Percentiles rank a stretch among this genome's conserved stretches.
These are phyloP conservation scores for Lagenidium giganteum DNA, from an alignment of 352 stramenopile genomes.

Conservation along the genomic window DNA sequence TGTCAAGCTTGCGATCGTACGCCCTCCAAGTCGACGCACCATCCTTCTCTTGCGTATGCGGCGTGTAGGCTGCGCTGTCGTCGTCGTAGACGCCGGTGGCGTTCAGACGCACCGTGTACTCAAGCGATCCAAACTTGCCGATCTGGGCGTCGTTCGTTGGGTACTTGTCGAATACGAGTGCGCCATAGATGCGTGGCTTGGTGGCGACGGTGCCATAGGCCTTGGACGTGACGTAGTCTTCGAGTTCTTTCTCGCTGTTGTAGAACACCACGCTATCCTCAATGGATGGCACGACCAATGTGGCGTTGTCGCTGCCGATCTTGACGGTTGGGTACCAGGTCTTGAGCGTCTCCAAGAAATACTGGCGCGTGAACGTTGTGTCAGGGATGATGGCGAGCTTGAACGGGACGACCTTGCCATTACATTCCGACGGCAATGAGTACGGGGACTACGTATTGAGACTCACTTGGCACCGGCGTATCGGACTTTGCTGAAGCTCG, in stretches of 20 bases:
- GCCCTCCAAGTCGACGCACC: constrained; percentile 14
- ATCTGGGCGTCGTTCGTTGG: constrained; percentile 14
- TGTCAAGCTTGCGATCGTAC: constrained; percentile 20
- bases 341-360: constrained; percentile 40
- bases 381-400: constrained; percentile 54
- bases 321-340: constrained; percentile 29
- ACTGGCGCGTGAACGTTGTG: constrained; percentile 45
- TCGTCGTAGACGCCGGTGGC: constrained; percentile 19
- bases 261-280: constrained; percentile 35
- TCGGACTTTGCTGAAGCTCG: constrained; percentile 14
- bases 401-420: constrained; percentile 36
- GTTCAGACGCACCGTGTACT: constrained; percentile 39
- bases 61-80: constrained; percentile 12
- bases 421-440: constrained; percentile 26
- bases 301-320: constrained; percentile 20
- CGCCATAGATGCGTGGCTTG: constrained; percentile 32
- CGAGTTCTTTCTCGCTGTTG: constrained; percentile 17
- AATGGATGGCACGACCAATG: constrained; percentile 29
- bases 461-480: constrained; percentile 23
- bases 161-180: constrained; percentile 35
- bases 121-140: constrained; percentile 19
- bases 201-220: constrained; percentile 17
- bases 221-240: constrained; percentile 28
- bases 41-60: constrained; percentile 15
- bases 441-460: constrained; percentile 28